Evolutionary conservation across 768 basidiomycete species (phyloP).

Genomic region (Cystobasidium onofrii): DNA sequence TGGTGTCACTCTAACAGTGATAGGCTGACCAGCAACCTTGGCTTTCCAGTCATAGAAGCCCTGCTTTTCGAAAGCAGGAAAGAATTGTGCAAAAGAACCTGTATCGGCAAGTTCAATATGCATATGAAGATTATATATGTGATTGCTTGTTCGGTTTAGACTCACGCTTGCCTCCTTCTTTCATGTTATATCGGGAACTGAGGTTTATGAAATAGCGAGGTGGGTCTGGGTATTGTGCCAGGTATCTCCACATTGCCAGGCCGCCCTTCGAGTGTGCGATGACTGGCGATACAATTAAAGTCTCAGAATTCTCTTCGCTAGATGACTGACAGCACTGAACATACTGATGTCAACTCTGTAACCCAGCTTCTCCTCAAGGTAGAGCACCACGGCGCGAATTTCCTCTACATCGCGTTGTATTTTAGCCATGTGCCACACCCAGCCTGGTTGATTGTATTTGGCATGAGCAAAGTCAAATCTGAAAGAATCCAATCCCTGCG

Average conservation of each 20-base stretch:
- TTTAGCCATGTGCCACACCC: constrained; percentile 58
- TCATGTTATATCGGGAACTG: constrained; percentile 71
- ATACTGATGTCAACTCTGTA: constrained; percentile 57
- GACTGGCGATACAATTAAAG: too few species aligned
- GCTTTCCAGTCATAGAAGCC: constrained; percentile 61
- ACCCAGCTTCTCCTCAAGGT: constrained; percentile 56
- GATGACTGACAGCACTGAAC: too few species aligned
- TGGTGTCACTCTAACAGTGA: constrained; percentile 54
- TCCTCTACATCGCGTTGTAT: constrained; percentile 60
- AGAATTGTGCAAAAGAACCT: constrained; percentile 45
- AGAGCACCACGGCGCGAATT: constrained; percentile 57
- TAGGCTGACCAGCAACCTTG: constrained; percentile 58
- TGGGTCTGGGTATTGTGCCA: constrained; percentile 55
- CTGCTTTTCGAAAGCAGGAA: constrained; percentile 52
- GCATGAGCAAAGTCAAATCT: constrained; percentile 73
- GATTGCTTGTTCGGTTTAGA: too few species aligned
- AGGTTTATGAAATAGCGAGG: constrained; percentile 60
- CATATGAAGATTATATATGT: too few species aligned
- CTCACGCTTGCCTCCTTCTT: constrained; percentile 34
- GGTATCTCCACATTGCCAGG: constrained; percentile 61
- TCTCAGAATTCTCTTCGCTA: too few species aligned
- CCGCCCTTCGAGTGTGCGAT: constrained; percentile 74
- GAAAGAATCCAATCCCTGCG: constrained; percentile 67
- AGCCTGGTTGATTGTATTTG: constrained; percentile 60
- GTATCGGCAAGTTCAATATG: neutral